Base-by-base conservation (phyloP, 768 basidiomycete species). In the Coprinellus aureogranulatus region DNA sequence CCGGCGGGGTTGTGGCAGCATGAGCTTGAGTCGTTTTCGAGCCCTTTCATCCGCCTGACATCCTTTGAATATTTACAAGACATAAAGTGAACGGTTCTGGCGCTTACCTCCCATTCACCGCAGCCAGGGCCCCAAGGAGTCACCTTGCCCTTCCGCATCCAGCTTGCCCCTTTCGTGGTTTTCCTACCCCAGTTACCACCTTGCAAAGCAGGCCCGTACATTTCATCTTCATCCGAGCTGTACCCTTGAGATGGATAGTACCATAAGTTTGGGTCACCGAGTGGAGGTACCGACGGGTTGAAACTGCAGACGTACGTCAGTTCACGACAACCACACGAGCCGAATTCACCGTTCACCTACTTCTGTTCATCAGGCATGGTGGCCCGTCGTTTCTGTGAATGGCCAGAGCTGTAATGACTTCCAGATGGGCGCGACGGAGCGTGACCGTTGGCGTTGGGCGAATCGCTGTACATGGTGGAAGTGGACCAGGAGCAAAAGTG, bases 121-220 rank as follows among this genome's bases (percentile, higher is more conserved):
- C 86, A 83, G 48, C 82, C 81, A 22, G 92, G 90, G 27, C 90
- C 90, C 92, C 92, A 94, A 14, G 86, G 77, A 27, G 84, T 82
- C 58, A 92, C 84, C 72, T 94, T 94, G 46, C 92, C 90, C 67
- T 80, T 82, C 18, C 91, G 83, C 49, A 89, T 79, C 91, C 91
- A 94, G 66, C 91, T 79, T 20, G 89, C 84, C n/a, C 85, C 86
- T 67, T 84, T 85, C 57, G 79, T 71, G 10, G 79, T 81, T 73
- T 94, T 94, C 58, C 85, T 82, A 2, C 92, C 92, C 90, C 92
- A 94, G 63, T 94, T 94, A 34, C 92, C 88, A 44, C 78, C 75
- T 12, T 76, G 77, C 20, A 76, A 64, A 31, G 42, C 27, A 26
- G 44, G 28, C 40, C 57, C 49, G 30, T 20, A 41, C n/a, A 42